Evolutionary conservation across 441 rosid genomes (phyloP), one percentile per base, ranked within the genome.

Genomic region (Lagerstroemia fauriei): DNA sequence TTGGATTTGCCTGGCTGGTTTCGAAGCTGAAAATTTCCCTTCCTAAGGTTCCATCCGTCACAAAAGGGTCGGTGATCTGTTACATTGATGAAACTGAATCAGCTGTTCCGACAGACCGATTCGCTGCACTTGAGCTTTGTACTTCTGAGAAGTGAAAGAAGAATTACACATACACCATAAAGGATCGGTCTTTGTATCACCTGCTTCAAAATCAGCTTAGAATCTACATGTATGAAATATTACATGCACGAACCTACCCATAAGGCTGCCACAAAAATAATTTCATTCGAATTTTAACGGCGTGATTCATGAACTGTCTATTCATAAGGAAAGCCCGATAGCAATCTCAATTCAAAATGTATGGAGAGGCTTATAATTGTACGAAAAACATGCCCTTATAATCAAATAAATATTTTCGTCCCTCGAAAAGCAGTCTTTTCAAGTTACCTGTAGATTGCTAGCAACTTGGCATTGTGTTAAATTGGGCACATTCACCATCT

Each of bases 361-460:
- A 38, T 6, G 6, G 44, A 38, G 44, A 38, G 44, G 44, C 44
- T 38, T 38, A 6, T 18, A n/a, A 32, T 7, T 63, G 31, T 16
- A 7, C 24, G 38, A 20, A 44, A 27, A 69, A 59, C 25, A 27
- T 27, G 47, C 72, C 61, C 51, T 27, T 77, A 70, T 75, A 59
- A 38, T 6, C 44, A 38, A 2, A 38, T 38, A 38, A 38, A 38
- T 38, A 38, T 38, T 38, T 38, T 38, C 6, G 10, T 38, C 6
- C 44, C 44, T 38, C 3, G 6, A 38, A 38, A 38, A 38, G 44
- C 44, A 38, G 44, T 38, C 44, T 38, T 38, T 38, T n/a, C 44
- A 38, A 38, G 27, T 61, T 51, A 93, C 95, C 94, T 92, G 93
- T 22, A 91, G 90, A 81, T 92, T 92, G 83, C 92, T 90, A 14